A percentile compares a stretch with the other conserved stretches of the same genome.
Conservation (phyloP, 2,329 filamentous ascomycete species). For the Tolypocladium nubicola region DNA sequence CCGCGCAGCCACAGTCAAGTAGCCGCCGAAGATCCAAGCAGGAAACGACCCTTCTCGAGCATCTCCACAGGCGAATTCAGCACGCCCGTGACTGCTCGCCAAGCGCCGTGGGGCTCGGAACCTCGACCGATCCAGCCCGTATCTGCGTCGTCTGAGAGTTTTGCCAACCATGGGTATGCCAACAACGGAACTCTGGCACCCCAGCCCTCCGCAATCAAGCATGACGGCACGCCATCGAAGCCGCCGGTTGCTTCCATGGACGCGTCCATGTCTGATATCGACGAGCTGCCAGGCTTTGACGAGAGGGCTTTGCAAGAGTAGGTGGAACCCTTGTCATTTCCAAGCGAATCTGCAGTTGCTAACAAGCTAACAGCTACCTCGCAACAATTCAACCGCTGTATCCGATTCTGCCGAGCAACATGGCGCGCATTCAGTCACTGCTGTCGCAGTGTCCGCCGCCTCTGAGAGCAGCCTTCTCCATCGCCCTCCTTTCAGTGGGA, state of each 20-base stretch:
- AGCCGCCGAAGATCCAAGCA: conserved; percentile 16
- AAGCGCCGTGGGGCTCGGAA: conserved; percentile 37
- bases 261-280: conserved; percentile 20
- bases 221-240: conserved; percentile 24
- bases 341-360: not conserved
- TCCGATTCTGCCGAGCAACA: conserved; percentile 51
- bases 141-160: conserved; percentile 22
- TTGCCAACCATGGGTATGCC: conserved; percentile 20
- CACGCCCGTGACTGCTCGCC: conserved; percentile 30
- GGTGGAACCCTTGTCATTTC: conserved; percentile 8
- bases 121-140: conserved; percentile 32
- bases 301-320: conserved; percentile 36
- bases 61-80: conserved; percentile 31
- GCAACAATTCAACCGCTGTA: conserved; percentile 55
- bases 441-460: conserved; percentile 43
- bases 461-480: conserved; percentile 53
- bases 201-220: conserved; percentile 29
- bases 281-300: conserved; percentile 26
- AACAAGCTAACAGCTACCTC: conserved; percentile 40
- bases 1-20: conserved; percentile 18
- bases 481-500: conserved; percentile 49
- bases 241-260: conserved; percentile 23
- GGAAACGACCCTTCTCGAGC: conserved; percentile 39
- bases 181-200: conserved; percentile 34
- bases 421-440: conserved; percentile 42